Evolutionary conservation across 345 rosid genomes (phyloP).

Genomic region (Bruguiera parviflora): DNA sequence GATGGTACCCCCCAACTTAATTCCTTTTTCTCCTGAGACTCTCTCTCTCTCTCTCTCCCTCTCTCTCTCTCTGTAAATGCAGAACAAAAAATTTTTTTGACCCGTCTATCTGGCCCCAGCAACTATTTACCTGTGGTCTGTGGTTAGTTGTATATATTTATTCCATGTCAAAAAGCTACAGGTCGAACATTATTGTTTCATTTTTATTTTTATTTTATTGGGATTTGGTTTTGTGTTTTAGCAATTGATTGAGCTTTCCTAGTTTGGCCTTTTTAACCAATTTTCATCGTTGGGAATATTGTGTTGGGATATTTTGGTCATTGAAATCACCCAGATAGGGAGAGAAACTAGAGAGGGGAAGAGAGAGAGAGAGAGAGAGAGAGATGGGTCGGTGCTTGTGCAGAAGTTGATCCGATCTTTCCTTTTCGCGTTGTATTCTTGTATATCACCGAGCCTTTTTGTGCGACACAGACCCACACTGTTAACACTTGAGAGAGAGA

Average conservation of each 20-base stretch:
- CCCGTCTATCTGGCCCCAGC: background rate
- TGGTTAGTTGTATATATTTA: background rate
- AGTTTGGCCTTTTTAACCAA: background rate
- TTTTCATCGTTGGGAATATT: constrained; percentile 13
- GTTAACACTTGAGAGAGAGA: background rate
- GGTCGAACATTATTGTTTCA: background rate
- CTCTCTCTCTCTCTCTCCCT: constrained; percentile 13
- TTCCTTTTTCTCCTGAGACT: constrained; percentile 27
- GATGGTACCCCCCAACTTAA: background rate
- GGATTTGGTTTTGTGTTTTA: background rate
- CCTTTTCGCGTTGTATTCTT: constrained; percentile 44
- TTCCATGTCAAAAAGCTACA: background rate
- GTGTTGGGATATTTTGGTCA: constrained; percentile 22
- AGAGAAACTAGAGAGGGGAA: constrained; percentile 10
- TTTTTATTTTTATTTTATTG: background rate
- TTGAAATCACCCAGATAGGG: constrained; percentile 17
- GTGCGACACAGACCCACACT: background rate
- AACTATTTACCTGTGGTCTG: too few species aligned
- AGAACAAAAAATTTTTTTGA: background rate
- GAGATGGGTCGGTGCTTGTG: constrained; percentile 17
- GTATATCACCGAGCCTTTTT: constrained; percentile 1
- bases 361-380: constrained; percentile 1
- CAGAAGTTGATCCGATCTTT: constrained; percentile 46
- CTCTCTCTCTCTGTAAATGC: background rate
- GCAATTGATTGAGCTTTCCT: background rate